phyloP scores from a whole-genome alignment of 225 moss, liverwort and hornwort genomes.

The Marchantia polymorpha region DNA sequence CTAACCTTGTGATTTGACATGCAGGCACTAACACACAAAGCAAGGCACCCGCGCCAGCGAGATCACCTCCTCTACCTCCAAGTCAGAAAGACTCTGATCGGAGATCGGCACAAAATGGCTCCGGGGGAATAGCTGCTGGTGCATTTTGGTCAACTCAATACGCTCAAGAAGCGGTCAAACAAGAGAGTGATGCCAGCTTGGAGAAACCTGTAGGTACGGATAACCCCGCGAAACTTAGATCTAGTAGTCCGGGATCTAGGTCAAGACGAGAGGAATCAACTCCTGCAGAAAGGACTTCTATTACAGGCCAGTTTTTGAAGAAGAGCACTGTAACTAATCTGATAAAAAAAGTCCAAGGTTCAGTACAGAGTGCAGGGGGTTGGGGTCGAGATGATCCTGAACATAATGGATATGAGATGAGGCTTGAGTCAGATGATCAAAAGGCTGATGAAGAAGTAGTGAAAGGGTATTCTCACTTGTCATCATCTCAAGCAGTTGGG shows the following conservation, averaged over 20 bases:
- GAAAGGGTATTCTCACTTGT: constrained; percentile 35
- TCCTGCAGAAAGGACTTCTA: constrained; percentile 32
- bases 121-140: constrained; percentile 47
- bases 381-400: constrained; percentile 63
- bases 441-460: constrained; percentile 58
- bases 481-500: constrained; percentile 37
- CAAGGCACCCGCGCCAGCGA: constrained; percentile 43
- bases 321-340: constrained; percentile 43
- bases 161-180: constrained; percentile 56
- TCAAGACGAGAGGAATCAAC: constrained; percentile 40
- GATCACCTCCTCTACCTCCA: constrained; percentile 60
- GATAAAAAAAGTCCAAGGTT: constrained; percentile 51
- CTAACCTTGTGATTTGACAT: neutral
- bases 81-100: constrained; percentile 62
- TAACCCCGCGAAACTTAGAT: constrained; percentile 19
- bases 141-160: constrained; percentile 92
- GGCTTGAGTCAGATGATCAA: constrained; percentile 51
- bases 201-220: constrained; percentile 42
- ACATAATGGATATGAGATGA: constrained; percentile 59
- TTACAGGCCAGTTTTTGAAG: constrained; percentile 33
- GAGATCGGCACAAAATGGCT: constrained; percentile 50
- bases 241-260: constrained; percentile 41
- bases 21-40: constrained; percentile 35
- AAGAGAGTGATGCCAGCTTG: constrained; percentile 34
- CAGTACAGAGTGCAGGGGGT: constrained; percentile 44